A percentile compares a stretch with the other conserved stretches of the same genome.
Evolutionary conservation across 169 alveolate genomes (phyloP).

Genomic region (Plasmodium adleri): DNA sequence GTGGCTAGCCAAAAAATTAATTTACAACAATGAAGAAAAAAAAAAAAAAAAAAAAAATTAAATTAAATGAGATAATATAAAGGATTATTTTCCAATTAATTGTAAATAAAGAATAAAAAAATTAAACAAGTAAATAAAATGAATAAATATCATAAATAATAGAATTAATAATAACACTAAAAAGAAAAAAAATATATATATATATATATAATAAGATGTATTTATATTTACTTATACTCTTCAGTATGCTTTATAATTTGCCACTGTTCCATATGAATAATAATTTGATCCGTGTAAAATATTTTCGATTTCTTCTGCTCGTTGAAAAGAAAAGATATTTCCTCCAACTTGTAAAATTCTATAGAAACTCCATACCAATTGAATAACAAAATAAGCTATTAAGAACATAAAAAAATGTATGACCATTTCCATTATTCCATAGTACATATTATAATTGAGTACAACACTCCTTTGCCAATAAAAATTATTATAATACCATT

Average conservation of each 20-base stretch:
- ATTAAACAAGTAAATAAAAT: no score
- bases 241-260: conserved; percentile 22
- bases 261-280: conserved; percentile 51
- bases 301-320: conserved; percentile 58
- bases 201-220: background rate
- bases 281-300: conserved; percentile 52
- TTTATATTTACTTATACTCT: background rate
- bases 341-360: conserved; percentile 75
- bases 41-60: no score
- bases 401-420: conserved; percentile 49
- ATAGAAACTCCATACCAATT: conserved; percentile 69
- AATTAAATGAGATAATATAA: no score
- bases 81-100: no score
- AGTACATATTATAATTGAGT: conserved; percentile 47
- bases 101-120: no score
- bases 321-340: conserved; percentile 68
- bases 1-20: no score
- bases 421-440: conserved; percentile 63
- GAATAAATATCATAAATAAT: no score
- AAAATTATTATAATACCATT: conserved; percentile 71
- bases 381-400: conserved; percentile 47
- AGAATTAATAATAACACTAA: no score
- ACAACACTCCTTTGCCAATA: conserved; percentile 63
- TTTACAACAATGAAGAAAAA: no score
- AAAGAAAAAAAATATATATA: background rate